Base-by-base conservation (phyloP, 2,329 filamentous ascomycete genomes). In the Fusarium tupiense region DNA sequence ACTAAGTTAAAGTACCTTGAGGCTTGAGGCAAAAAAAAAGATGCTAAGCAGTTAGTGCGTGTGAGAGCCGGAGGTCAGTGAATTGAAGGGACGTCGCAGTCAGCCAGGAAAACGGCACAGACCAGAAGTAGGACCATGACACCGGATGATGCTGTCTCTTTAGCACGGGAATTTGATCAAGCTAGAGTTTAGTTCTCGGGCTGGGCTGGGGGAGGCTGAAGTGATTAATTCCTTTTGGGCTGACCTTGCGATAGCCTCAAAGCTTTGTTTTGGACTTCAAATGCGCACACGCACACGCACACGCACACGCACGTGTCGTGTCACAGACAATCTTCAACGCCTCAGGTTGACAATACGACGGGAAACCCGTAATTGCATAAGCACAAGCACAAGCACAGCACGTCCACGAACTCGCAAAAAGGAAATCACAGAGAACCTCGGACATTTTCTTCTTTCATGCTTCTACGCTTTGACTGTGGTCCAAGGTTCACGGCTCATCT, bases 221-320 rank as follows among this genome's bases (percentile, higher is more conserved):
- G 31, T 57, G 38, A 64, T 64, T 50, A 59, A 37, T 50, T 50
- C 41, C 41, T 50, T 59, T 59, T 59, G 24, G 41, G 56, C 26
- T 41, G 50, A 46, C 38, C 67, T 59, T 68, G 70, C 71, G 62
- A 74, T 74, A 71, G 54, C 71, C 71, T 73, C 66, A 65, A 59
- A 33, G 31, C 41, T 26, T 53, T 47, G 52, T 60, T 46, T 61
- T 68, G 38, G 17, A 37, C 64, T 44, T 59, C 20, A 26, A 61
- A n/a, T 56, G 52, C 43, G 31, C 43, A 35, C 22, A 17, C 38
- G 38, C 38, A 40, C 47, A 44, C 38, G 38, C 38, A 40, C 38
- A 40, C 5, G 29, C 40, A 47, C 65, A 47, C 19, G 47, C 49
- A 52, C 49, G 31, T 24, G 49, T 41, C 35, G 52, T 56, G 35